Evolutionary conservation across 345 rosid genomes (phyloP).

Genomic region (Aquilaria sinensis): DNA sequence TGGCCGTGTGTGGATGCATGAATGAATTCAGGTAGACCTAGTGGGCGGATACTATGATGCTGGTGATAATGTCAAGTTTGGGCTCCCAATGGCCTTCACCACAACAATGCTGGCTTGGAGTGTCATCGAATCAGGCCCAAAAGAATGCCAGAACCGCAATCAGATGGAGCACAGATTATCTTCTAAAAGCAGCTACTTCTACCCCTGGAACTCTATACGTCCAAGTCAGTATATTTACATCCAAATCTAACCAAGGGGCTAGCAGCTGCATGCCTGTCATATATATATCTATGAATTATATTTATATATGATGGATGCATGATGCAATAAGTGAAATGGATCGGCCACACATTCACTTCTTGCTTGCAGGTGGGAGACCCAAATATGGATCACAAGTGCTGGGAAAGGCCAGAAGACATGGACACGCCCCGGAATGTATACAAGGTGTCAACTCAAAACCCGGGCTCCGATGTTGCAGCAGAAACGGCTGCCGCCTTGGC

Average conservation of each 20-base stretch:
- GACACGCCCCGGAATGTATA: slow-evolving; percentile 61
- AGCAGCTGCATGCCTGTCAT: too few species aligned
- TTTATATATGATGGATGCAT: too few species aligned
- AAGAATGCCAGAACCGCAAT: slow-evolving; percentile 47
- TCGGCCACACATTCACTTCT: too few species aligned
- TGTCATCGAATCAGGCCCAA: slow-evolving; percentile 52
- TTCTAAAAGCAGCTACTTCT: slow-evolving; percentile 52
- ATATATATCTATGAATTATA: too few species aligned
- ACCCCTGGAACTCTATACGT: slow-evolving; percentile 52
- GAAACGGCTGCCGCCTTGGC: slow-evolving; percentile 80
- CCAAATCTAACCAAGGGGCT: not conserved
- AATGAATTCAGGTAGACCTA: slow-evolving; percentile 46
- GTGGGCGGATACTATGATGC: slow-evolving; percentile 83
- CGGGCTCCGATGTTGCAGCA: slow-evolving; percentile 77
- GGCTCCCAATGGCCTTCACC: slow-evolving; percentile 77
- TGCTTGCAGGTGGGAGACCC: slow-evolving; percentile 61
- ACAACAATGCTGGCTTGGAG: slow-evolving; percentile 71
- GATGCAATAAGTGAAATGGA: too few species aligned
- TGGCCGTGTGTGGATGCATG: not conserved
- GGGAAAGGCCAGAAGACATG: slow-evolving; percentile 89
- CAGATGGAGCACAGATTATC: slow-evolving; percentile 74
- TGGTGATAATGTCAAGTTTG: slow-evolving; percentile 76
- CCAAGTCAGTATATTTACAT: slow-evolving; percentile 34
- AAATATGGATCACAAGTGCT: slow-evolving; percentile 57
- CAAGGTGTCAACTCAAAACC: slow-evolving; percentile 51